Conservation (phyloP, 441 rosid genomes). For the Gossypium aridum region DNA sequence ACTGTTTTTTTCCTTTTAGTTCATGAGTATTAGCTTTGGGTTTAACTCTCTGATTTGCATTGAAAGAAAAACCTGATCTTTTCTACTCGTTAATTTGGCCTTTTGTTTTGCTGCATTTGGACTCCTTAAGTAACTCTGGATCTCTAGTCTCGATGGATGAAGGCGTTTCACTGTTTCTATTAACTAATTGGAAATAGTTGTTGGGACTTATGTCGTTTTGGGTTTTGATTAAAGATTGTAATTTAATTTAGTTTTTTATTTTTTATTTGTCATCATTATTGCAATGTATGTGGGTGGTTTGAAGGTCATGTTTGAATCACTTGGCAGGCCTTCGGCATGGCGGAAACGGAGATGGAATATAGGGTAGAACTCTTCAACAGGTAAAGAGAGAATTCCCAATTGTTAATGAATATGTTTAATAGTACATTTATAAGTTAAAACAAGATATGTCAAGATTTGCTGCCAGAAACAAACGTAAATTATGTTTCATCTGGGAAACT, state of each 20-base stretch:
- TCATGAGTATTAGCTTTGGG: not conserved
- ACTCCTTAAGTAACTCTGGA: not conserved
- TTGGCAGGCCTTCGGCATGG: constrained; percentile 80
- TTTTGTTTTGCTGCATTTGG: not conserved
- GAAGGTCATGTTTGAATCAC: constrained; percentile 6
- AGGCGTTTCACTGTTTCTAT: not conserved
- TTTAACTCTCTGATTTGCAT: not conserved
- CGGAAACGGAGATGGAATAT: constrained; percentile 91
- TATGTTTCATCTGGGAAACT: not conserved
- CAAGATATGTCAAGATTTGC: not conserved
- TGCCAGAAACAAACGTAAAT: not conserved
- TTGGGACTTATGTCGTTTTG: not conserved
- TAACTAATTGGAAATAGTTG: not conserved
- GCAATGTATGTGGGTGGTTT: not conserved
- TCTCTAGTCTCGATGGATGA: not conserved
- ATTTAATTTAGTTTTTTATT: not conserved
- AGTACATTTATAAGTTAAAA: not conserved
- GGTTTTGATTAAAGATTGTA: constrained; percentile 5
- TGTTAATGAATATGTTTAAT: not conserved
- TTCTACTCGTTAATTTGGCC: not conserved
- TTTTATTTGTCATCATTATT: not conserved
- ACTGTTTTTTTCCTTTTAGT: not conserved
- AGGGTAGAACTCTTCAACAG: constrained; percentile 90
- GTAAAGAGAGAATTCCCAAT: constrained; percentile 25
- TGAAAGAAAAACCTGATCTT: not conserved